phyloP scores from a whole-genome alignment of 768 basidiomycete species.

The Termitomyces sp. region DNA sequence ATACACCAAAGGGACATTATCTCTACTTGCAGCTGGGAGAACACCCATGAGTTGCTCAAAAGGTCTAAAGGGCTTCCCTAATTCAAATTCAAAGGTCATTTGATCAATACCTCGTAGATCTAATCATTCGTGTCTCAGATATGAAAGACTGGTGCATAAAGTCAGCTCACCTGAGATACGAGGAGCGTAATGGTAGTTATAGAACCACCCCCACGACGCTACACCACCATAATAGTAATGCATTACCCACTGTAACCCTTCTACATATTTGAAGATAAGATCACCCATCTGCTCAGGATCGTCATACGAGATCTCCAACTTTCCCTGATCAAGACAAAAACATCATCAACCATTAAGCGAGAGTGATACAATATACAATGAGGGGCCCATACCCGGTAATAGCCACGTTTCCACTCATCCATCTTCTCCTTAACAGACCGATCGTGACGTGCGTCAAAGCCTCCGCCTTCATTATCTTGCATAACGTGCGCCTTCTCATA shows the following conservation, averaged over 20 bases:
- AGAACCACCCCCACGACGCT: conserved; percentile 98
- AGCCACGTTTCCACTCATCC: conserved; percentile 86
- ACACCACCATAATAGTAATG: conserved; percentile 98
- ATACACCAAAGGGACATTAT: conserved; percentile 83
- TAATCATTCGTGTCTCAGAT: conserved; percentile 11
- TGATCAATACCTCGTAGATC: conserved; percentile 66
- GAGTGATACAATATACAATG: neutral
- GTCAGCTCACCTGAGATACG: conserved; percentile 77
- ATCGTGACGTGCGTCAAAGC: conserved; percentile 78
- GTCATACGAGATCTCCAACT: conserved; percentile 77
- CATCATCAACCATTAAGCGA: neutral
- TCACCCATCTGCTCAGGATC: conserved; percentile 61
- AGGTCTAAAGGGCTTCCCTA: conserved; percentile 87
- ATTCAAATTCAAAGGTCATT: conserved; percentile 80
- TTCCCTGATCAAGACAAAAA: conserved; percentile 48
- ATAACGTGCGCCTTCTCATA: conserved; percentile 80
- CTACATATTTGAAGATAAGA: conserved; percentile 76
- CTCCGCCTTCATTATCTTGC: conserved; percentile 64
- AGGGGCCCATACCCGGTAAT: conserved; percentile 66
- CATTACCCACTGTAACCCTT: conserved; percentile 99
- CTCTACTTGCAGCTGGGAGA: conserved; percentile 83
- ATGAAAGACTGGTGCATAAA: neutral
- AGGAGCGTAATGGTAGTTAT: conserved; percentile 96
- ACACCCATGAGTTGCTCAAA: conserved; percentile 99
- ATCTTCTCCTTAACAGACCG: conserved; percentile 73